Evolutionary conservation across 176 grass and related monocot genomes (phyloP), one percentile per base, ranked within the genome.

Genomic region (Pontederia crassipes): DNA sequence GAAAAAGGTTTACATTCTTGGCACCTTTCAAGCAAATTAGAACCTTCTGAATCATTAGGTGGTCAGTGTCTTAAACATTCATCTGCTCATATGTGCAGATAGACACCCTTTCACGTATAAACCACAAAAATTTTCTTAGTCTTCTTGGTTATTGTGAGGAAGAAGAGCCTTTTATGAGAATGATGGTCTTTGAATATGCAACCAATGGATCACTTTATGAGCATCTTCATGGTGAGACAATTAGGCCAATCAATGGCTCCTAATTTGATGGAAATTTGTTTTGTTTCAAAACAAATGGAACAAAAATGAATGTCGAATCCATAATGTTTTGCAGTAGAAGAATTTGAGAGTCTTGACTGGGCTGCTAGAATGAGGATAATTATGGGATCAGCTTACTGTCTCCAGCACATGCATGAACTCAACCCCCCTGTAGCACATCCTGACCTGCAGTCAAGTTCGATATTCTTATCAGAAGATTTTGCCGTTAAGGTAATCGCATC

Each of bases 91-190:
- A 81, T 65, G 67, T 77, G 60, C 77, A 98, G 94, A 83, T 93
- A 86, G 94, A 92, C 53, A 75, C 74, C 10, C 79, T 93, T 20
- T 98, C 94, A n/a, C 74, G 79, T 40, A 81, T 98, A 72, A 98
- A 98, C 81, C 88, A 98, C 77, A 98, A 98, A 72, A 98, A 98
- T 61, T 98, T 89, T 75, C 78, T 98, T 56, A 98, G 82, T 77
- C 74, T 98, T 16, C 81, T 98, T 65, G 93, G 88, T 51, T 98
- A 89, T 72, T 93, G 88, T 55, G 79, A 89, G 74, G 93, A 98
- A 74, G 82, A 98, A 61, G 65, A 86, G 15, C 94, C 94, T 71
- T 98, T 93, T 79, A 98, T 83, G 88, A 85, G 94, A 74, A 98
- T 98, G 94, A 98, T 98, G 94, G 94, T 98, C 40, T 74, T 93